Conservation (phyloP, 2,329 filamentous ascomycete genomes). For the Cladosporium sp. region DNA sequence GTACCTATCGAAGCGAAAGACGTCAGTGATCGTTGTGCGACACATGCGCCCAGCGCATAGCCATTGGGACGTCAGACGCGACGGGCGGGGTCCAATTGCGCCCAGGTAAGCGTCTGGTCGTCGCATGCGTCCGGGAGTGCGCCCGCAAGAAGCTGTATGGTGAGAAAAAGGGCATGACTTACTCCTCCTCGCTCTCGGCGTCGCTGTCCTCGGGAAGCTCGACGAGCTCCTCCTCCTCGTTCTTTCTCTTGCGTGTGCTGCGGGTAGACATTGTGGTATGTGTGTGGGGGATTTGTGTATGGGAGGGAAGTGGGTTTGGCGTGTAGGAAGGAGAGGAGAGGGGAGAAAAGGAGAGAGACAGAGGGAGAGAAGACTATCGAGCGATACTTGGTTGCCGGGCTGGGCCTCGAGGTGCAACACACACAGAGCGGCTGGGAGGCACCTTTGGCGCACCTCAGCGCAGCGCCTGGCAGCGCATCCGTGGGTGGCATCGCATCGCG, state of each 20-base stretch:
- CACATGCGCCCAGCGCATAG: background rate
- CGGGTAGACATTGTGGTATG: constrained; percentile 6
- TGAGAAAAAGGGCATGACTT: constrained; percentile 25
- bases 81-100: background rate
- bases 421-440: constrained; percentile 8
- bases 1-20: background rate
- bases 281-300: background rate
- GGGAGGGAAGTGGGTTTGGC: constrained; percentile 23
- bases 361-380: background rate
- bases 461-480: constrained; percentile 3
- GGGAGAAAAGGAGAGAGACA: background rate
- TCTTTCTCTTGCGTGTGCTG: constrained; percentile 41
- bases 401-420: constrained; percentile 1
- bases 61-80: background rate
- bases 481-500: constrained; percentile 4
- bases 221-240: constrained; percentile 44
- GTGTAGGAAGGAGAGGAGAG: constrained; percentile 29
- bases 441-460: constrained; percentile 8
- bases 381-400: constrained; percentile 11
- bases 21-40: background rate
- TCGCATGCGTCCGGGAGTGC: background rate
- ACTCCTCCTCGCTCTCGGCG: constrained; percentile 43
- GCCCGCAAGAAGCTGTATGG: background rate
- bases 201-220: constrained; percentile 42
- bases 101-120: background rate